Base-by-base conservation (phyloP, 768 basidiomycete genomes). In the Lanmaoa pseudosensibilis region DNA sequence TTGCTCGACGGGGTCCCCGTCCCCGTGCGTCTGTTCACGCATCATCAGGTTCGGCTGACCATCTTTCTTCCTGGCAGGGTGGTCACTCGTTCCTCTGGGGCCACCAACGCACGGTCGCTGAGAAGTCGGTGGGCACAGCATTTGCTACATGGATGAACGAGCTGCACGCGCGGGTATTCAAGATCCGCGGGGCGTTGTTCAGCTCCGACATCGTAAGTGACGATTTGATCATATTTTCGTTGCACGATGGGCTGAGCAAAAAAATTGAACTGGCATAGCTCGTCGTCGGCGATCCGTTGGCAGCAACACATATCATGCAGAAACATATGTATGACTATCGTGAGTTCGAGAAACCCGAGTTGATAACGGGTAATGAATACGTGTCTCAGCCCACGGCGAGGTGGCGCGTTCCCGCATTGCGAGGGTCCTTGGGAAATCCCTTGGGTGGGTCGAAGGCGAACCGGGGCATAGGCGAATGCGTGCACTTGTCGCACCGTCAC, bases 381-480 rank as follows among this genome's bases (percentile, higher is more conserved):
- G 16, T 21, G 23, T 27, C n/a, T 48, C 21, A 56, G 51, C 55
- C 0, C 51, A 54, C 23, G 46, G 45, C n/a, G 36, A 34, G 9
- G 13, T 56, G 5, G 51, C 53, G 23, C 51, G 55, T 27, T 46
- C 32, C 6, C 51, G 55, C 7, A 56, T 56, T 6, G 55, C 55
- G 30, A 38, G 55, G 33, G 34, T 56, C 21, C 33, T 54, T 1
- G 55, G 55, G 21, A 56, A 40, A 13, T 56, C 51, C 5, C 50
- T 56, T 18, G 55, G 51, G 11, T 56, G 55, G 55, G 51, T 56
- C 18, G 55, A 56, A 33, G 51, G 55, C 4, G 55, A 56, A 54
- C 47, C 52, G 21, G 55, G 46, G 5, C 51, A 56, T 13, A 56
- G 53, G 23, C 55, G 55, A 9, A 56, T 56, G 51, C 55, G 51